Evolutionary conservation across 768 basidiomycete genomes (phyloP).

Genomic region (Rhizopogon sp.): DNA sequence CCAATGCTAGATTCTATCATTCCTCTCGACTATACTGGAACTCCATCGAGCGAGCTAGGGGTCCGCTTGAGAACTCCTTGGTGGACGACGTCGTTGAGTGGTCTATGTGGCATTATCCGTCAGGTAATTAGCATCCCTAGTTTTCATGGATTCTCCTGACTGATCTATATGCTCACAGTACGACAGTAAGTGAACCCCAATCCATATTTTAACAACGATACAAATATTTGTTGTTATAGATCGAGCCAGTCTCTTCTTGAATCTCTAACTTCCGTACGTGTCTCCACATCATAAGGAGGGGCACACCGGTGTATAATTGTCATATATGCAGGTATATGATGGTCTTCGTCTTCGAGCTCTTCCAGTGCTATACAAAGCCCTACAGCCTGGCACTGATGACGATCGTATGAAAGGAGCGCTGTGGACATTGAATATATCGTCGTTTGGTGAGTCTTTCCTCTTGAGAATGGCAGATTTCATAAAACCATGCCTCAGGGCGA

Average conservation of each 20-base stretch:
- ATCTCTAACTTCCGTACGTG: conserved; percentile 15
- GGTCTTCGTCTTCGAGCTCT: conserved; percentile 62
- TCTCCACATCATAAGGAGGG: not conserved
- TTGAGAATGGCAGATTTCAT: not conserved
- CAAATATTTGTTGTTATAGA: conserved; percentile 12
- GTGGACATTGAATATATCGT: conserved; percentile 65
- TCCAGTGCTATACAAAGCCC: conserved; percentile 49
- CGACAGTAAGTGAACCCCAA: conserved; percentile 19
- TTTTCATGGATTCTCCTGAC: not conserved
- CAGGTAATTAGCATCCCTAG: conserved; percentile 22
- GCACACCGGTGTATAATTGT: not conserved
- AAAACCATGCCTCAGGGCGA: conserved; percentile 25
- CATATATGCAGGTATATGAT: conserved; percentile 49
- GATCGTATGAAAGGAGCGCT: conserved; percentile 92
- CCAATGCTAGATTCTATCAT: conserved; percentile 49
- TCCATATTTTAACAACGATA: not conserved
- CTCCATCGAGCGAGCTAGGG: conserved; percentile 61
- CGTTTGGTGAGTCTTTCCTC: conserved; percentile 41
- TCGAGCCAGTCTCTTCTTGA: conserved; percentile 35
- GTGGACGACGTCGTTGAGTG: conserved; percentile 72
- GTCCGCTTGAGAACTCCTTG: conserved; percentile 52
- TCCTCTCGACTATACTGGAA: conserved; percentile 69
- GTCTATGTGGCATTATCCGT: conserved; percentile 74
- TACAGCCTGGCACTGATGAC: conserved; percentile 70
- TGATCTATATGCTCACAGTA: conserved; percentile 11